Evolutionary conservation across 768 basidiomycete species (phyloP).

Genomic region (Collybia nuda): DNA sequence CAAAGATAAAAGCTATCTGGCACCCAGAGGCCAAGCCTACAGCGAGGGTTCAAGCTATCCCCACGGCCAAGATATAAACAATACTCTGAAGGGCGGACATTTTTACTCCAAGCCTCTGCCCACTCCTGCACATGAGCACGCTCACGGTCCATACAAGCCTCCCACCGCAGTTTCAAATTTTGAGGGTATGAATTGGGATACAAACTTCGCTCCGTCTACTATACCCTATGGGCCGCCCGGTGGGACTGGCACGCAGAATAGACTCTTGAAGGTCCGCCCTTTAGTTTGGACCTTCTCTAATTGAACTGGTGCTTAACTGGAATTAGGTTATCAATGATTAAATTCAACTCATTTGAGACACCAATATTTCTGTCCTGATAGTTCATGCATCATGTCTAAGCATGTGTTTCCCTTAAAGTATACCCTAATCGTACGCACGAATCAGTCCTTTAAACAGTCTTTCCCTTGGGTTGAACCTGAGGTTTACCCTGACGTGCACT

Average conservation of each 20-base stretch:
- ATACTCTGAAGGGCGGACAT: too few relatives aligned
- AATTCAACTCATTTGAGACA: too few relatives aligned
- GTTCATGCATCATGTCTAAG: not conserved
- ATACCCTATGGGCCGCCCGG: not conserved
- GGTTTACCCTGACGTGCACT: not conserved
- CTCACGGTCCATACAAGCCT: not conserved
- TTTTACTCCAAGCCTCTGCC: not conserved
- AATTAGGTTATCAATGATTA: too few relatives aligned
- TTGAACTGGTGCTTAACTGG: not conserved
- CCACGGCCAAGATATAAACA: too few relatives aligned
- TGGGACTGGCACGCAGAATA: too few relatives aligned
- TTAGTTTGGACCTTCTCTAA: too few relatives aligned
- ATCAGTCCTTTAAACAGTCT: not conserved
- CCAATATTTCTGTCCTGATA: too few relatives aligned
- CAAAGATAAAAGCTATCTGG: conserved; percentile 20
- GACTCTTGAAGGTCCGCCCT: conserved; percentile 9
- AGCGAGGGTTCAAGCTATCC: not conserved
- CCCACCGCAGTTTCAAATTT: not conserved
- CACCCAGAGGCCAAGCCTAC: conserved; percentile 7
- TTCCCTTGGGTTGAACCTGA: not conserved
- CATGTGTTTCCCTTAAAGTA: not conserved
- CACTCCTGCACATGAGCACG: not conserved
- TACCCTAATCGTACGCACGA: not conserved
- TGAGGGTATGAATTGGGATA: conserved; percentile 5
- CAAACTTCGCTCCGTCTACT: conserved; percentile 6